These are phyloP conservation scores for Tetrapisispora nanseiensis DNA, from an alignment of 805 yeast genomes.

Conservation along the genomic window DNA sequence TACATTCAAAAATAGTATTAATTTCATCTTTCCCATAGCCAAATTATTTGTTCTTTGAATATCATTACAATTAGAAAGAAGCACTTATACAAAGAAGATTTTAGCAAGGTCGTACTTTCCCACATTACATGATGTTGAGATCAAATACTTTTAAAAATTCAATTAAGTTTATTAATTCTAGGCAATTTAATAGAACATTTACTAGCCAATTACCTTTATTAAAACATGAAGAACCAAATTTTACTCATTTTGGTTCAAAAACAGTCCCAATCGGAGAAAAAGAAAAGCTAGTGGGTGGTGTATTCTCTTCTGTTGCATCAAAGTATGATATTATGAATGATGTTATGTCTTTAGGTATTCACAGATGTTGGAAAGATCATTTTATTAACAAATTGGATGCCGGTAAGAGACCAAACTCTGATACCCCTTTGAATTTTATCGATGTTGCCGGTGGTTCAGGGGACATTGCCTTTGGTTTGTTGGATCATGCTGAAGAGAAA, in stretches of 20 bases:
- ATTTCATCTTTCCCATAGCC: no score
- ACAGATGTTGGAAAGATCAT: constrained; percentile 89
- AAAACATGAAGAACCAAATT: not conserved
- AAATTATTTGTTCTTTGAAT: no score
- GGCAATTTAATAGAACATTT: not conserved
- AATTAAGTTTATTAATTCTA: not conserved
- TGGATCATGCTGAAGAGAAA: constrained; percentile 77
- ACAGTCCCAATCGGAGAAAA: constrained; percentile 73
- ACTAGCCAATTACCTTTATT: not conserved
- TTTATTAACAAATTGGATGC: constrained; percentile 83
- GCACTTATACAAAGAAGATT: no score
- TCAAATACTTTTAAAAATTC: not conserved
- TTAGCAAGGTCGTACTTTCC: no score
- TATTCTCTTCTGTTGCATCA: constrained; percentile 89
- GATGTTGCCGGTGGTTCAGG: constrained; percentile 99
- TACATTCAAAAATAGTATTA: no score
- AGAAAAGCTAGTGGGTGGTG: constrained; percentile 74
- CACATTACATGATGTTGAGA: not conserved
- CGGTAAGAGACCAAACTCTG: constrained; percentile 77
- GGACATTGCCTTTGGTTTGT: constrained; percentile 89
- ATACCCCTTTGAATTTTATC: constrained; percentile 71
- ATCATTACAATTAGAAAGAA: no score
- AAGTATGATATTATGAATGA: constrained; percentile 96
- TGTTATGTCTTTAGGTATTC: constrained; percentile 93
- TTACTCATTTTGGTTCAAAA: constrained; percentile 87